A percentile compares a stretch with the other conserved stretches of the same genome.
These are phyloP conservation scores for Trichoderma koningii DNA, from an alignment of 2,329 filamentous ascomycete genomes.

Conservation along the genomic window DNA sequence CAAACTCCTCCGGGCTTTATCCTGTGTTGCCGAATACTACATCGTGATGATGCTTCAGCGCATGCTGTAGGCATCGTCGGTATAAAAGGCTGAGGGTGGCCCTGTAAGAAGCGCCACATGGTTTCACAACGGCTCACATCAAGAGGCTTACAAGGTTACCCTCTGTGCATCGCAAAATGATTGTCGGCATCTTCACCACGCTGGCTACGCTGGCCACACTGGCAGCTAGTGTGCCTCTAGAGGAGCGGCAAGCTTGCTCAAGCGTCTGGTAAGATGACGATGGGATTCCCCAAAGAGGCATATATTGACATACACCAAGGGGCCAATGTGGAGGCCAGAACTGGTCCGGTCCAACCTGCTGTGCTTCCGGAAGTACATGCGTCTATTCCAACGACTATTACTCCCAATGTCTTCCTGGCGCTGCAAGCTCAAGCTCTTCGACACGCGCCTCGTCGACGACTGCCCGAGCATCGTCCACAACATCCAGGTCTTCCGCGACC, in stretches of 20 bases:
- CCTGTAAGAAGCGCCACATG: neutral
- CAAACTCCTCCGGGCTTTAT: constrained; percentile 1
- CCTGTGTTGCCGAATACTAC: constrained; percentile 9
- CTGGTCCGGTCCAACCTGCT: constrained; percentile 5
- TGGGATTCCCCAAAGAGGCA: neutral
- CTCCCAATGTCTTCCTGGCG: constrained; percentile 13
- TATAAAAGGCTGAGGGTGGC: neutral
- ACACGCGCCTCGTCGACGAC: neutral
- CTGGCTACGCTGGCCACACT: constrained; percentile 18
- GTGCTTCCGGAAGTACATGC: constrained; percentile 15
- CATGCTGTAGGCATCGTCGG: neutral
- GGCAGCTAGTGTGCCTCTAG: constrained; percentile 5
- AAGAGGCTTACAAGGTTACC: neutral
- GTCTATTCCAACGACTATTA: constrained; percentile 12
- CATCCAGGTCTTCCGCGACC: neutral
- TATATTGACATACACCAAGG: neutral
- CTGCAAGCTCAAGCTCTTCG: constrained; percentile 12
- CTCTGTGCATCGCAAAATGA: neutral
- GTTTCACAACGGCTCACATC: neutral
- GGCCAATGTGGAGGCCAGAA: constrained; percentile 19
- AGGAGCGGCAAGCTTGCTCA: constrained; percentile 14
- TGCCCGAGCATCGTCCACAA: neutral
- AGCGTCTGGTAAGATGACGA: neutral
- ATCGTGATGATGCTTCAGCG: neutral
- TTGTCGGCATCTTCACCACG: neutral